A percentile compares a stretch with the other conserved stretches of the same genome.
These are phyloP conservation scores for Solanum clarkiae DNA, from an alignment of 257 asterid species.

Conservation along the genomic window DNA sequence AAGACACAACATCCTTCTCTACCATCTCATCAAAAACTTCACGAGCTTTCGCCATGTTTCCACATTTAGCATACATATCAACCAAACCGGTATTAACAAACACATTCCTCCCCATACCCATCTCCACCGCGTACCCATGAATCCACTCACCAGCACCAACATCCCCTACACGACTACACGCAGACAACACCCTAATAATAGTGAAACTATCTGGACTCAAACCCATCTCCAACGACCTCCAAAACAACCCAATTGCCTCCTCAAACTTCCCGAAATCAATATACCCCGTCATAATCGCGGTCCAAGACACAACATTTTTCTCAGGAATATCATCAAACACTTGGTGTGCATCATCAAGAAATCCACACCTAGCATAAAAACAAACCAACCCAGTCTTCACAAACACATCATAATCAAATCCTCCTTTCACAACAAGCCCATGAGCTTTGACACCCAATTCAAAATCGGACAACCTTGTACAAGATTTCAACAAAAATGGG, in stretches of 20 bases:
- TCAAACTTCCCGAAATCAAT: slow-evolving; percentile 13
- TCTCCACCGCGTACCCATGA: slow-evolving; percentile 11
- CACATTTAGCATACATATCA: slow-evolving; percentile 32
- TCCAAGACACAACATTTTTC: slow-evolving; percentile 32
- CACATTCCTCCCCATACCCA: slow-evolving; percentile 25
- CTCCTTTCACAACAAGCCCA: slow-evolving; percentile 16
- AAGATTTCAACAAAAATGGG: slow-evolving; percentile 25
- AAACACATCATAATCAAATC: slow-evolving; percentile 21
- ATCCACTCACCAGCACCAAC: slow-evolving; percentile 23
- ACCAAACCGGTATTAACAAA: slow-evolving; percentile 28
- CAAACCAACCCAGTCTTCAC: slow-evolving; percentile 34
- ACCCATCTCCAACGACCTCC: slow-evolving; percentile 16
- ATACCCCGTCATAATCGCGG: slow-evolving; percentile 26
- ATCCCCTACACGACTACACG: slow-evolving; percentile 25
- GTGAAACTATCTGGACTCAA: slow-evolving; percentile 30
- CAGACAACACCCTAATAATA: slow-evolving; percentile 22
- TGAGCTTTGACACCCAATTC: slow-evolving; percentile 18
- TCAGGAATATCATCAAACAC: slow-evolving; percentile 30
- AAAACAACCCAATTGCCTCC: slow-evolving; percentile 26
- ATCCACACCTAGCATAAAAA: slow-evolving; percentile 13
- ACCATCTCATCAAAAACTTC: slow-evolving; percentile 26
- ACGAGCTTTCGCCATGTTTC: slow-evolving; percentile 28
- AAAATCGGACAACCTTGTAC: slow-evolving; percentile 9
- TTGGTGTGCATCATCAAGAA: slow-evolving; percentile 11
- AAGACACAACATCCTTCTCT: slow-evolving; percentile 33